Percentiles rank a stretch among this genome's conserved stretches.
Evolutionary conservation across 768 basidiomycete genomes (phyloP).

Genomic region (Galerina sulciceps): DNA sequence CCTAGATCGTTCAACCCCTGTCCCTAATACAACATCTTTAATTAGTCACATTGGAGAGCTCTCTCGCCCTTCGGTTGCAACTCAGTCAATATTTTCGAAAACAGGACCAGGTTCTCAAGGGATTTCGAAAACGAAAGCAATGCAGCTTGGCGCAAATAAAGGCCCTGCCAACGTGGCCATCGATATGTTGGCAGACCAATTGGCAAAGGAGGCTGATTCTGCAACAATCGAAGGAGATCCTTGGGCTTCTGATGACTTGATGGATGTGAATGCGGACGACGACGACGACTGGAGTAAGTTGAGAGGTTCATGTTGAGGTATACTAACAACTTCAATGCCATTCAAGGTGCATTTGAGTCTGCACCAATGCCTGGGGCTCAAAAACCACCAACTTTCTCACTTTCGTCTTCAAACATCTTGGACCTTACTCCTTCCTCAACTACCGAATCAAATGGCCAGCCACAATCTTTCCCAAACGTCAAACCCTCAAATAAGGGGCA

Average conservation of each 20-base stretch:
- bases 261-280: slow-evolving; percentile 91
- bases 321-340: slow-evolving; percentile 3
- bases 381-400: slow-evolving; percentile 8
- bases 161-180: slow-evolving; percentile 33
- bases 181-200: slow-evolving; percentile 49
- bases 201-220: slow-evolving; percentile 57
- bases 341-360: slow-evolving; percentile 76
- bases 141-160: slow-evolving; percentile 74
- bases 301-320: not conserved
- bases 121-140: slow-evolving; percentile 51
- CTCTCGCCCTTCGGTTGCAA: slow-evolving; percentile 22
- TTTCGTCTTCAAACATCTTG: slow-evolving; percentile 1
- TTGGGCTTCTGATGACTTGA: slow-evolving; percentile 82
- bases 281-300: slow-evolving; percentile 91
- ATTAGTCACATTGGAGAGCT: slow-evolving; percentile 29
- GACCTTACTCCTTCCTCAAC: slow-evolving; percentile 5
- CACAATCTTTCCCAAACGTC: not conserved
- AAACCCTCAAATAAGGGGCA: not conserved
- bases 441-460: not conserved
- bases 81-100: slow-evolving; percentile 14
- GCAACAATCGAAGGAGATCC: slow-evolving; percentile 47
- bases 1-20: slow-evolving; percentile 46
- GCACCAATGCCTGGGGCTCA: slow-evolving; percentile 40
- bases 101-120: slow-evolving; percentile 11
- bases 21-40: slow-evolving; percentile 35